Evolutionary conservation across 2,329 filamentous ascomycete genomes (phyloP).

Genomic region (Juglanconis oblonga): DNA sequence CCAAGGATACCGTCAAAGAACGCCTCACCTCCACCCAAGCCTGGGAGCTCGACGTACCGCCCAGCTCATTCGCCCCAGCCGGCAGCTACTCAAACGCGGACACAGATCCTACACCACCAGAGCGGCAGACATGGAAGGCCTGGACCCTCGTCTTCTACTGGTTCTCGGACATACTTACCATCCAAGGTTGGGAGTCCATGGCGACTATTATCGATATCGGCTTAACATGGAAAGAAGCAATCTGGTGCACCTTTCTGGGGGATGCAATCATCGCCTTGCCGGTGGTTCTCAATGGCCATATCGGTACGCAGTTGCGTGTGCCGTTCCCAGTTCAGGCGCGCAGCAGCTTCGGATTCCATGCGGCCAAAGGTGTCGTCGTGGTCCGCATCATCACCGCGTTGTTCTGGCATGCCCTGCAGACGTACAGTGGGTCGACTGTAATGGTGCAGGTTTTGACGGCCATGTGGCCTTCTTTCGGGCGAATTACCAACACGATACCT

Average conservation of each 20-base stretch:
- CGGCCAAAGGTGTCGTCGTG: conserved; percentile 30
- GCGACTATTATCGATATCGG: conserved; percentile 16
- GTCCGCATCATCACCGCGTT: conserved; percentile 32
- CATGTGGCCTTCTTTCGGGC: conserved; percentile 39
- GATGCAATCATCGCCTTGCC: conserved; percentile 50
- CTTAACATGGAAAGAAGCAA: conserved; percentile 15
- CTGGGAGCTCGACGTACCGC: background rate
- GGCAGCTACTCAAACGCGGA: background rate
- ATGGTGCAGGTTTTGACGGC: conserved; percentile 31
- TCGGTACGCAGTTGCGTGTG: conserved; percentile 32
- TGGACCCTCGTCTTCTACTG: conserved; percentile 18
- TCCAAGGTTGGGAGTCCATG: conserved; percentile 11
- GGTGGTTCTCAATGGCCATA: conserved; percentile 34
- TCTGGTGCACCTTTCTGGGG: conserved; percentile 41
- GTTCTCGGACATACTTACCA: conserved; percentile 19
- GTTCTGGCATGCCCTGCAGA: conserved; percentile 35
- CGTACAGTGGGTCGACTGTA: conserved; percentile 26
- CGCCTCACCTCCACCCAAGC: background rate
- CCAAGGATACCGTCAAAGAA: background rate
- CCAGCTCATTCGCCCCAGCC: background rate
- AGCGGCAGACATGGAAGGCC: conserved; percentile 18
- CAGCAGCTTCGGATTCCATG: conserved; percentile 35
- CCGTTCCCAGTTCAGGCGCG: conserved; percentile 34
- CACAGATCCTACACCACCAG: background rate
- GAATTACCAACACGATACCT: conserved; percentile 39